Conservation (phyloP, 2,329 filamentous ascomycete genomes). For the Aspergillus sp. region DNA sequence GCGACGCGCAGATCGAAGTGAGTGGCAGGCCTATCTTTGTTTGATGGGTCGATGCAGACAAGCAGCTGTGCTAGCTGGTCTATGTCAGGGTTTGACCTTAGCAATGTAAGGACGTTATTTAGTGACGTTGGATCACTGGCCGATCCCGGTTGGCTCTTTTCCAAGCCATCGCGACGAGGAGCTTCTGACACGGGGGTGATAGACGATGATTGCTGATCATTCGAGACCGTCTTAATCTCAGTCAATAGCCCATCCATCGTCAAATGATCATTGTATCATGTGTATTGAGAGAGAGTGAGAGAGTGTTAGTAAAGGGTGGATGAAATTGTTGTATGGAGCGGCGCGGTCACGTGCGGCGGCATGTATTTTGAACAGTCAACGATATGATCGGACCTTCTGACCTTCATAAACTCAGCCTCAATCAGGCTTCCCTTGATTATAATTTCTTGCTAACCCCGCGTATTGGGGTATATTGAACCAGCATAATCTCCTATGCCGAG, state of each 20-base stretch:
- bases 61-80: slow-evolving; percentile 31
- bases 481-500: too few species aligned
- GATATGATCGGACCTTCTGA: neutral
- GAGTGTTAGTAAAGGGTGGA: slow-evolving; percentile 10
- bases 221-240: slow-evolving; percentile 36
- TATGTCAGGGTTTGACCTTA: slow-evolving; percentile 40
- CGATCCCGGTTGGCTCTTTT: slow-evolving; percentile 10
- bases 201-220: slow-evolving; percentile 13
- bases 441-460: too few species aligned
- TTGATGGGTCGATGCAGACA: slow-evolving; percentile 34
- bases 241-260: slow-evolving; percentile 38
- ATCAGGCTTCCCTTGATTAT: too few species aligned
- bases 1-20: slow-evolving; percentile 60
- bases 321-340: slow-evolving; percentile 20
- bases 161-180: slow-evolving; percentile 2
- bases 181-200: slow-evolving; percentile 17
- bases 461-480: too few species aligned
- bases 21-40: slow-evolving; percentile 17
- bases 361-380: slow-evolving; percentile 14
- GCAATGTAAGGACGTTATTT: slow-evolving; percentile 32
- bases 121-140: slow-evolving; percentile 23
- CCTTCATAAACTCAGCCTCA: too few species aligned
- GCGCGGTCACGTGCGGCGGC: slow-evolving; percentile 25
- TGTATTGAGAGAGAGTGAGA: slow-evolving; percentile 6
- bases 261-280: slow-evolving; percentile 4